phyloP scores from a whole-genome alignment of 2,329 filamentous ascomycete genomes.

The Cucurbitaria berberidis region DNA sequence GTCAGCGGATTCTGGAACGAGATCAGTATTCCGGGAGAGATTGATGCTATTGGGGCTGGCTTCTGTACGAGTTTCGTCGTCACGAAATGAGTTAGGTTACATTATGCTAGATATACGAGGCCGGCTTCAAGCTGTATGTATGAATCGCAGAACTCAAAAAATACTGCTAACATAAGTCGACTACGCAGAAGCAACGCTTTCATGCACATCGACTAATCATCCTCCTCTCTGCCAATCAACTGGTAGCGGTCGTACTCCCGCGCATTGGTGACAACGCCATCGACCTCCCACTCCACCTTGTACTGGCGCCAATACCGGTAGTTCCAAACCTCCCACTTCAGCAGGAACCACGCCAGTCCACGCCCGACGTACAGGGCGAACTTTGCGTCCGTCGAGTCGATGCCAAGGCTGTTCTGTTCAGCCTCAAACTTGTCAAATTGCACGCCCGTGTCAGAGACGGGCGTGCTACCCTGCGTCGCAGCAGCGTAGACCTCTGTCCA shows the following conservation, averaged over 20 bases:
- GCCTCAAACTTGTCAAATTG: constrained; percentile 14
- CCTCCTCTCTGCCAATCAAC: not conserved
- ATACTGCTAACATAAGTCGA: not conserved
- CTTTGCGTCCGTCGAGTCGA: not conserved
- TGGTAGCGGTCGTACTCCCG: not conserved
- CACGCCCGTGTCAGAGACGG: constrained; percentile 8
- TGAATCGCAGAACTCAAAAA: not conserved
- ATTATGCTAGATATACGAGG: not conserved
- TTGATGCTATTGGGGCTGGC: constrained; percentile 32
- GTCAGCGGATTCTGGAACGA: constrained; percentile 39
- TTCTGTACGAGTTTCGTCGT: constrained; percentile 41
- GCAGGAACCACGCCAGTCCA: constrained; percentile 1
- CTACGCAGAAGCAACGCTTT: not conserved
- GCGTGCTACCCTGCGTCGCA: constrained; percentile 8
- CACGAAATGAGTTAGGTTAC: constrained; percentile 2
- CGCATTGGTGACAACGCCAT: constrained; percentile 13
- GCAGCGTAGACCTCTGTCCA: constrained; percentile 22
- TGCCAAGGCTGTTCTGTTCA: not conserved
- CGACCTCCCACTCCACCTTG: constrained; percentile 13
- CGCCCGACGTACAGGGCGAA: not conserved
- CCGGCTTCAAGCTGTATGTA: not conserved
- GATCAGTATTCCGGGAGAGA: constrained; percentile 28
- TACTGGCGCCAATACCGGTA: constrained; percentile 14
- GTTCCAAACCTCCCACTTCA: constrained; percentile 15
- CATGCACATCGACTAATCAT: not conserved